Conservation (phyloP, 441 rosid species). For the Daphne laureola region DNA sequence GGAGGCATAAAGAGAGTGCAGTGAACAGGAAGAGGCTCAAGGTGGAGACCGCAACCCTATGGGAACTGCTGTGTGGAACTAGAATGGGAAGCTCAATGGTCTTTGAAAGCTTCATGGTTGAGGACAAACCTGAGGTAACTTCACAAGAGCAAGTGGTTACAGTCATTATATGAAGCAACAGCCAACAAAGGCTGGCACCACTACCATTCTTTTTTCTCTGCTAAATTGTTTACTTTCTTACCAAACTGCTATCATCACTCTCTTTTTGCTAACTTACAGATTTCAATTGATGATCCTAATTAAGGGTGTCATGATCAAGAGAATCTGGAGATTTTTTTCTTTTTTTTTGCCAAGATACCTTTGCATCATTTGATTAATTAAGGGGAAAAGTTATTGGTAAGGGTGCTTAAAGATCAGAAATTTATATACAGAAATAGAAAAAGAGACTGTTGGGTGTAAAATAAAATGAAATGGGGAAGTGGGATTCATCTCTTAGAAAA, state of each 20-base stretch:
- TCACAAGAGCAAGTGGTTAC: constrained; percentile 3
- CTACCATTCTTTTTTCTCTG: no score
- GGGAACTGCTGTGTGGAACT: constrained; percentile 14
- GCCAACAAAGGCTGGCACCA: background rate
- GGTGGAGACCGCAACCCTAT: constrained; percentile 11
- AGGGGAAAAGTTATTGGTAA: no score
- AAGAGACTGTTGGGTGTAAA: no score
- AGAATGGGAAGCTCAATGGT: constrained; percentile 13
- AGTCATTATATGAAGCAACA: constrained; percentile 4
- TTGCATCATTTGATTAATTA: background rate
- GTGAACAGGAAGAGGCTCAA: constrained; percentile 27
- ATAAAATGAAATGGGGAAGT: no score
- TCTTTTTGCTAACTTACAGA: background rate
- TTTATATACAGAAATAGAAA: no score
- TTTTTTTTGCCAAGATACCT: background rate
- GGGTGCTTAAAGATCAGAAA: no score
- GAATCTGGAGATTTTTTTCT: background rate
- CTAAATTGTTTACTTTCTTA: background rate
- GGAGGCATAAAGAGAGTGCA: constrained; percentile 23
- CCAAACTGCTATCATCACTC: constrained; percentile 2
- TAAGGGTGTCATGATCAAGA: background rate
- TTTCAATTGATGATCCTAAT: constrained; percentile 2
- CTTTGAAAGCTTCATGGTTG: constrained; percentile 23
- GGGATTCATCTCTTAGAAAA: no score
- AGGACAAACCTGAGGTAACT: constrained; percentile 4